phyloP scores from a whole-genome alignment of 208 protist genomes.

The Acanthamoeba quina region DNA sequence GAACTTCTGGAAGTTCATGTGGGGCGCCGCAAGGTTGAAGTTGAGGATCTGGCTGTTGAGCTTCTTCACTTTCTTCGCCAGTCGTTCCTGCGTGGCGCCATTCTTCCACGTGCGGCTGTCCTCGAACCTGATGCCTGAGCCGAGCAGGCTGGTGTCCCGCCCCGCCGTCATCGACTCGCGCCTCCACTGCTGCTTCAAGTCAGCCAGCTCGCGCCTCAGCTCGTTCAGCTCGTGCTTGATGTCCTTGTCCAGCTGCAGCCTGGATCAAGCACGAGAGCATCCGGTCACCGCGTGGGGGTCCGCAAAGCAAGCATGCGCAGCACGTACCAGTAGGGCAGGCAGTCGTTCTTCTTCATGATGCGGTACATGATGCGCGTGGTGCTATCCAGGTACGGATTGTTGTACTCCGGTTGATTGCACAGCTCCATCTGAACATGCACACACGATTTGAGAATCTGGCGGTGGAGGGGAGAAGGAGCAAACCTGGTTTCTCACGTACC shows the following conservation, averaged over 20 bases:
- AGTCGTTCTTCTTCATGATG: slow-evolving; percentile 69
- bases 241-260: slow-evolving; percentile 45
- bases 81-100: not conserved
- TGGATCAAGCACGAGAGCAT: not conserved
- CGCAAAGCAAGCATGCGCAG: no score
- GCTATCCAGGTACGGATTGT: slow-evolving; percentile 65
- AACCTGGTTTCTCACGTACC: not conserved
- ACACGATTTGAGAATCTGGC: not conserved
- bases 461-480: no score
- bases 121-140: not conserved
- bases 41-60: slow-evolving; percentile 45
- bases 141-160: not conserved
- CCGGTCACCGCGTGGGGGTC: not conserved
- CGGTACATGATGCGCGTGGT: slow-evolving; percentile 70
- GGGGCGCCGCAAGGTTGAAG: slow-evolving; percentile 66
- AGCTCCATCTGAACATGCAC: slow-evolving; percentile 13
- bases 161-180: not conserved
- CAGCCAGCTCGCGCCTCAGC: not conserved
- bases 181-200: slow-evolving; percentile 25
- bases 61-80: slow-evolving; percentile 37
- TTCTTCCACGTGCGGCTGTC: slow-evolving; percentile 2
- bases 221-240: slow-evolving; percentile 17
- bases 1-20: slow-evolving; percentile 70
- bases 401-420: slow-evolving; percentile 23
- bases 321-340: slow-evolving; percentile 36